These are phyloP conservation scores for Cryptococcus hybrid DNA, from an alignment of 1,284 basidiomycete genomes.

Conservation along the genomic window DNA sequence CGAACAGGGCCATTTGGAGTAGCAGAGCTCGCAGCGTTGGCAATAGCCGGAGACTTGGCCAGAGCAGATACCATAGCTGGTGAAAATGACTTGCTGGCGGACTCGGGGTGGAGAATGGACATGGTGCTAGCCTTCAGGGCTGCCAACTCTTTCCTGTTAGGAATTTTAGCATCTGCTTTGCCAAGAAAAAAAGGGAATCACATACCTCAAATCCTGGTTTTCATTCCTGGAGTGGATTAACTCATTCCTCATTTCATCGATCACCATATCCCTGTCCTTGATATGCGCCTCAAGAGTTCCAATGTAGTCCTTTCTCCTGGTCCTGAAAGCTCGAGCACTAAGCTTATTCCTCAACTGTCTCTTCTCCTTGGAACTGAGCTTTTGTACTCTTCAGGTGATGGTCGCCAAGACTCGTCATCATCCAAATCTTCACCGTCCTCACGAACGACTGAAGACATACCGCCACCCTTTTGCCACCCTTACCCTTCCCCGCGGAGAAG, in stretches of 20 bases:
- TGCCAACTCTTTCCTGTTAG: constrained; percentile 69
- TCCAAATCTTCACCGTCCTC: constrained; percentile 48
- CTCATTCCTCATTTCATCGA: constrained; percentile 83
- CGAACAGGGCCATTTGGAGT: constrained; percentile 27
- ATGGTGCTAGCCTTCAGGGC: constrained; percentile 66
- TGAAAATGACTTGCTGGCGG: constrained; percentile 33
- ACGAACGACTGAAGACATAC: constrained; percentile 50
- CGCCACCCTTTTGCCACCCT: constrained; percentile 52
- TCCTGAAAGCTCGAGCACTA: constrained; percentile 89
- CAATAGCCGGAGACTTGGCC: constrained; percentile 21
- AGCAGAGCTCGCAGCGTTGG: constrained; percentile 42
- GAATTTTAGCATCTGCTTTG: background rate
- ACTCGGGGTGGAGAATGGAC: constrained; percentile 51
- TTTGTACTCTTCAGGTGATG: constrained; percentile 86
- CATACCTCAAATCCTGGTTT: constrained; percentile 68
- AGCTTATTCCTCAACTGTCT: constrained; percentile 96
- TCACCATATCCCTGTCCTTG: constrained; percentile 84
- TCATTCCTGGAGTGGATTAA: constrained; percentile 74
- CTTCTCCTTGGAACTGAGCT: constrained; percentile 94
- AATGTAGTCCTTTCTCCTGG: constrained; percentile 93
- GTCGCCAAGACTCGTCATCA: constrained; percentile 51
- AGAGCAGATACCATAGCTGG: constrained; percentile 46
- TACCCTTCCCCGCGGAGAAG: constrained; percentile 49
- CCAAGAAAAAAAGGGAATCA: constrained; percentile 8
- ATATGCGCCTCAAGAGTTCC: constrained; percentile 90